Evolutionary conservation across 345 rosid genomes (phyloP).

Genomic region (Aquilaria yunnanensis): DNA sequence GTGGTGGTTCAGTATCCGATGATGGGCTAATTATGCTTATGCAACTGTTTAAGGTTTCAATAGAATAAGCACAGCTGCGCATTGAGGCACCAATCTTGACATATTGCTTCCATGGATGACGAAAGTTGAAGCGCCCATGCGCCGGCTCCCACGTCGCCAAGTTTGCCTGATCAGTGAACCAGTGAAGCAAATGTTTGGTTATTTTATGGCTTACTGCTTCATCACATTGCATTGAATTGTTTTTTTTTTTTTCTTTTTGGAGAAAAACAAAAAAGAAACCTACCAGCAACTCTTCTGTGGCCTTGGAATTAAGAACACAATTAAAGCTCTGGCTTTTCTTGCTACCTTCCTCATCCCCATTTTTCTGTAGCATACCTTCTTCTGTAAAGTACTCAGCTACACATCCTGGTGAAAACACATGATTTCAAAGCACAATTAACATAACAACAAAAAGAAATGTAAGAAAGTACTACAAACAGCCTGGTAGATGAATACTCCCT

Average conservation of each 20-base stretch:
- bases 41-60: slow-evolving; percentile 47
- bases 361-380: background rate
- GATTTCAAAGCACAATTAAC: background rate
- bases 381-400: slow-evolving; percentile 42
- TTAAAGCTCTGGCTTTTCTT: slow-evolving; percentile 39
- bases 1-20: slow-evolving; percentile 48
- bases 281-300: slow-evolving; percentile 67
- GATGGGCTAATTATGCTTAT: slow-evolving; percentile 3
- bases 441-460: background rate
- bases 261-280: background rate
- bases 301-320: slow-evolving; percentile 69
- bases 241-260: no score
- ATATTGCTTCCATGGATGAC: slow-evolving; percentile 82
- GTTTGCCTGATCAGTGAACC: slow-evolving; percentile 34
- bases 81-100: slow-evolving; percentile 56
- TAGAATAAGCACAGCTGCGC: slow-evolving; percentile 59
- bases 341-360: slow-evolving; percentile 23
- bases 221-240: no score
- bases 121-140: slow-evolving; percentile 58
- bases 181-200: background rate
- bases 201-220: no score
- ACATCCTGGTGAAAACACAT: slow-evolving; percentile 27
- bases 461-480: no score
- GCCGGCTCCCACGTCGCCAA: slow-evolving; percentile 82
- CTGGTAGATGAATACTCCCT: no score